Conservation (phyloP, 2,329 filamentous ascomycete species). For the Alternaria arbusti region DNA sequence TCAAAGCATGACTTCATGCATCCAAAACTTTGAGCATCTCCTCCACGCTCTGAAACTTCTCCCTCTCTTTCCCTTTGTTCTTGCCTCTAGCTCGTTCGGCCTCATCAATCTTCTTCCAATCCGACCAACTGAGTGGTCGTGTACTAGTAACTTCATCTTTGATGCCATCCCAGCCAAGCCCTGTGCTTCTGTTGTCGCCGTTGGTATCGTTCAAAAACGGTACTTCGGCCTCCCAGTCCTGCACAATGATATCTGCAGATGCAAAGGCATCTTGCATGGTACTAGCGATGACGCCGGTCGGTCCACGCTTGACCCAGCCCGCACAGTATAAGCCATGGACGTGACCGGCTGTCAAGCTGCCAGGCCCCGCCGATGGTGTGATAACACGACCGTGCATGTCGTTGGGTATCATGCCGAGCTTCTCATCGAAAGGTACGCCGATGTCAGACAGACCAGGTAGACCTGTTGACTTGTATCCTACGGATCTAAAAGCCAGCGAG, state of each 20-base stretch:
- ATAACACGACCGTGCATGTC: slow-evolving; percentile 79
- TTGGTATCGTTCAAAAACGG: slow-evolving; percentile 57
- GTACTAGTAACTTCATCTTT: slow-evolving; percentile 64
- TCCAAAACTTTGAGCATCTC: slow-evolving; percentile 63
- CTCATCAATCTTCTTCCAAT: slow-evolving; percentile 86
- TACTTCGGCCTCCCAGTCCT: slow-evolving; percentile 69
- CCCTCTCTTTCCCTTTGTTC: slow-evolving; percentile 75
- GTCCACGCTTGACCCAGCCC: slow-evolving; percentile 95
- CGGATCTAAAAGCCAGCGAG: slow-evolving; percentile 84
- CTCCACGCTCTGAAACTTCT: slow-evolving; percentile 65
- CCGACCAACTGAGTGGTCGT: slow-evolving; percentile 76
- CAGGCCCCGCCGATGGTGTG: slow-evolving; percentile 44
- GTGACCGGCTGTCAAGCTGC: slow-evolving; percentile 54
- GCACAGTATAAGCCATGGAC: slow-evolving; percentile 85
- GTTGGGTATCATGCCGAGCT: slow-evolving; percentile 79
- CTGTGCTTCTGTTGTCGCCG: slow-evolving; percentile 45
- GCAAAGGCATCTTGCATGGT: slow-evolving; percentile 95
- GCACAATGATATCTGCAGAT: slow-evolving; percentile 80
- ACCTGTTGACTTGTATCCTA: slow-evolving; percentile 86
- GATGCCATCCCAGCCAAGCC: slow-evolving; percentile 79
- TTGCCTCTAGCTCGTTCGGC: slow-evolving; percentile 73
- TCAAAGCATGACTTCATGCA: slow-evolving; percentile 7
- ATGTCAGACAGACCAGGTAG: slow-evolving; percentile 76
- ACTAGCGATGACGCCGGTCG: slow-evolving; percentile 92
- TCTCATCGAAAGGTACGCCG: slow-evolving; percentile 77